Conservation (phyloP, 768 basidiomycete genomes). For the Terana coerulea region DNA sequence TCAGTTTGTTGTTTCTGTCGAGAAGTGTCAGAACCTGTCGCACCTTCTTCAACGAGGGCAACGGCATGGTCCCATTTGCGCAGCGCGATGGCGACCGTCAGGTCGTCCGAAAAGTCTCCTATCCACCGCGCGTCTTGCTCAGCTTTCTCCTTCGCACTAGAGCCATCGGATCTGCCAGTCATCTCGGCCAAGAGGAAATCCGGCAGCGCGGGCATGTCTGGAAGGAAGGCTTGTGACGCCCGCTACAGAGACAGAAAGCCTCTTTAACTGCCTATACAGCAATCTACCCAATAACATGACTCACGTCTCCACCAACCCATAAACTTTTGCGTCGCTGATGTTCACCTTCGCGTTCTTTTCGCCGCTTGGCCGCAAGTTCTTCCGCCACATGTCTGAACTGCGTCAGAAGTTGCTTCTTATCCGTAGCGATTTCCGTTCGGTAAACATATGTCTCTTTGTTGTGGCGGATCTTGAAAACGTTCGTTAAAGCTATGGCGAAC, state of each 20-base stretch:
- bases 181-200: constrained; percentile 80
- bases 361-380: constrained; percentile 80
- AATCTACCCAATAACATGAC: constrained; percentile 11
- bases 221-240: constrained; percentile 26
- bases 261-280: not conserved
- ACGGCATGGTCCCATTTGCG: constrained; percentile 88
- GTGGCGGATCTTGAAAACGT: constrained; percentile 93
- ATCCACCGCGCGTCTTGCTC: constrained; percentile 86
- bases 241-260: constrained; percentile 22
- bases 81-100: constrained; percentile 87
- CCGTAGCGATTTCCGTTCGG: constrained; percentile 72
- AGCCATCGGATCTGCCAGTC: constrained; percentile 50
- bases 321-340: constrained; percentile 82
- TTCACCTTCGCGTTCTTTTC: constrained; percentile 93
- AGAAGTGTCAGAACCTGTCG: constrained; percentile 4
- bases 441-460: constrained; percentile 95
- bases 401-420: constrained; percentile 82
- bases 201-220: constrained; percentile 53
- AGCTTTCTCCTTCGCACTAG: constrained; percentile 63
- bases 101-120: constrained; percentile 86
- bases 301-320: constrained; percentile 49
- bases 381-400: constrained; percentile 93
- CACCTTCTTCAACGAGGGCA: constrained; percentile 80
- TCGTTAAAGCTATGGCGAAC: constrained; percentile 62
- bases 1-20: no score